Percentiles rank a stretch among this genome's conserved stretches.
phyloP scores from a whole-genome alignment of 2,329 filamentous ascomycete genomes.

The Ophiocordyceps polyrhachis-furcata region DNA sequence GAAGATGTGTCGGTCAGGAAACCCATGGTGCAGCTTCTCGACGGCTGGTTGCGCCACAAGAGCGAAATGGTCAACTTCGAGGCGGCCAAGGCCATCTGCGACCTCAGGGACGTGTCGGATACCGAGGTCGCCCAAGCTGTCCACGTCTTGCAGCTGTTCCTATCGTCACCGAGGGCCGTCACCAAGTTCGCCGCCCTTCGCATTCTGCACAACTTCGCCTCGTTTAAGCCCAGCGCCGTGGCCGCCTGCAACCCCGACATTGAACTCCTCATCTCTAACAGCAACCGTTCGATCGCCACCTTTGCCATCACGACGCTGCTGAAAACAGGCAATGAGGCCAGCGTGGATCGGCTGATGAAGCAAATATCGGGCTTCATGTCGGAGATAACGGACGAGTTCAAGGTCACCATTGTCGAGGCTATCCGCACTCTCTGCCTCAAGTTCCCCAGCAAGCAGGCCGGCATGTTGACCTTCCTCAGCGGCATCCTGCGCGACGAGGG shows the following conservation, averaged over 20 bases:
- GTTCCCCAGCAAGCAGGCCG: conserved; percentile 94
- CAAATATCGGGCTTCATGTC: conserved; percentile 97
- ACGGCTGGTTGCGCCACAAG: conserved; percentile 95
- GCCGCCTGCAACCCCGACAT: conserved; percentile 94
- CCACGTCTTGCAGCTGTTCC: conserved; percentile 87
- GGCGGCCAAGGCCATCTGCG: conserved; percentile 93
- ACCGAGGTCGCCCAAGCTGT: conserved; percentile 82
- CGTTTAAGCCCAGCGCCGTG: conserved; percentile 87
- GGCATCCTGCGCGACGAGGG: conserved; percentile 94
- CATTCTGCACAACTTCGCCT: conserved; percentile 89
- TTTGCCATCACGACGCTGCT: conserved; percentile 96
- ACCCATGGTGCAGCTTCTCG: conserved; percentile 93
- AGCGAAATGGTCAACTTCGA: conserved; percentile 99
- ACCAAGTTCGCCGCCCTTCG: conserved; percentile 96
- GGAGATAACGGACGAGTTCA: conserved; percentile 98
- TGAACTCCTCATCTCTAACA: conserved; percentile 89
- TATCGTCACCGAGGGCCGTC: conserved; percentile 84
- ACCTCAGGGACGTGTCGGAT: conserved; percentile 84
- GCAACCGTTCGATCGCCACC: conserved; percentile 91
- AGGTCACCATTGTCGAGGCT: conserved; percentile 98
- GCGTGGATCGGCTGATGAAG: conserved; percentile 94
- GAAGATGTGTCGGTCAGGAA: conserved; percentile 78
- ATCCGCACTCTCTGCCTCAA: conserved; percentile 93
- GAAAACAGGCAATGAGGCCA: conserved; percentile 95
- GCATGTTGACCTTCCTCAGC: conserved; percentile 93